Base-by-base conservation (phyloP, 805 yeast genomes). In the Vanderwaltozyma tropicalis region DNA sequence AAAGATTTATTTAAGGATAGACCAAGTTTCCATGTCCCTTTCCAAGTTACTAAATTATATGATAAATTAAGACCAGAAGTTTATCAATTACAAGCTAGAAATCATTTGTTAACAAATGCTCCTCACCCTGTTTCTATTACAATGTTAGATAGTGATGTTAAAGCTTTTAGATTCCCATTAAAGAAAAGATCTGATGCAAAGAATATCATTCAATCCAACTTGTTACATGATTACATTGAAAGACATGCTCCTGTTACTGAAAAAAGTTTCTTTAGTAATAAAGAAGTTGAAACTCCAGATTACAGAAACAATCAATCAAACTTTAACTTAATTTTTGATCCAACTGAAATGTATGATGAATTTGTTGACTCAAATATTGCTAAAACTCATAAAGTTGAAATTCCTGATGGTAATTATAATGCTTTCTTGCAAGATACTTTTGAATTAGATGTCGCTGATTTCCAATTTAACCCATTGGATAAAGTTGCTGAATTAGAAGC, bases 31-130 rank as follows among this genome's bases (percentile, higher is more conserved):
- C 30, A 37, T 12, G 9, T 41, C 14, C 47, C 44, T 2, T 35
- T 45, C n/a, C 40, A 43, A 10, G 48, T 51, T 7, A 36, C 34
- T 4, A 40, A 39, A 17, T 32, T 47, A 20, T 41, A 40, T 15
- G 52, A 44, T n/a, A 45, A 44, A 10, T 44, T 52, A 6, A 47
- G 63, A 38, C 55, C 59, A 3, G 63, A 59, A 40, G 60, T 57
- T 19, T 59, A 52, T 35, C 44, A 49, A 26, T 35, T 57, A 19
- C 61, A 57, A 25, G 55, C 62, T 2, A 47, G 53, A 33, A 43
- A 52, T 28, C 39, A 43, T 40, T 21, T 59, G 9, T 31, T 55
- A 7, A 40, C 49, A 32, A 33, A 45, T 7, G 21, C 34, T 16
- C 18, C 26, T 4, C 45, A 45, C 26, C 63, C 63, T 2, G 12